Conservation (phyloP, 805 yeast species). For the Torulaspora delbrueckii region DNA sequence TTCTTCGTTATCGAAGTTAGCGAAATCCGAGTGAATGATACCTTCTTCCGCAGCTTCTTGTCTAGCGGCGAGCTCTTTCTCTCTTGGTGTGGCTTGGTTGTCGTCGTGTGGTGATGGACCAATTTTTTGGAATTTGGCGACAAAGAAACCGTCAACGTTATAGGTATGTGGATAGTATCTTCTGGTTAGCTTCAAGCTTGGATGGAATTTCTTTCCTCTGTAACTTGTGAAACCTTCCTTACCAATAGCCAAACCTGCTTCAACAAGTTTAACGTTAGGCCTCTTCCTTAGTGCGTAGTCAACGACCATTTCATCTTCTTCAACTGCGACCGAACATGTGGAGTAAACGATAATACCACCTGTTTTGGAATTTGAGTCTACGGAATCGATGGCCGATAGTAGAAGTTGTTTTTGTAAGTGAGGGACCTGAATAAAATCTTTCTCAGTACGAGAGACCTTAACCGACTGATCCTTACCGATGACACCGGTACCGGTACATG, state of each 20-base stretch:
- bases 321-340: slow-evolving; percentile 97
- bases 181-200: slow-evolving; percentile 73
- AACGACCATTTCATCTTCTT: slow-evolving; percentile 98
- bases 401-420: slow-evolving; percentile 92
- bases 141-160: slow-evolving; percentile 97
- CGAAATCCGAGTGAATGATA: slow-evolving; percentile 80
- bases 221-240: slow-evolving; percentile 91
- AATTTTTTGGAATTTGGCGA: slow-evolving; percentile 90
- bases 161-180: slow-evolving; percentile 98
- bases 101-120: slow-evolving; percentile 82
- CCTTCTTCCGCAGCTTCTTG: slow-evolving; percentile 78
- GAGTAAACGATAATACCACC: slow-evolving; percentile 96
- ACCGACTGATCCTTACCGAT: slow-evolving; percentile 96
- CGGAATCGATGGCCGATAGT: slow-evolving; percentile 94
- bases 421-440: slow-evolving; percentile 94
- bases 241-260: slow-evolving; percentile 88
- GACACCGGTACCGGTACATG: slow-evolving; percentile 99
- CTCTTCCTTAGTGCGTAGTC: slow-evolving; percentile 94
- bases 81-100: slow-evolving; percentile 82
- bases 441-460: slow-evolving; percentile 87
- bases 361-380: slow-evolving; percentile 84
- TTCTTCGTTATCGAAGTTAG: slow-evolving; percentile 69
- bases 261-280: slow-evolving; percentile 92
- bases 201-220: slow-evolving; percentile 87
- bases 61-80: slow-evolving; percentile 77